Evolutionary conservation across 768 basidiomycete species (phyloP), one percentile per base, ranked within the genome.

Genomic region (Cystobasidium ongulense): DNA sequence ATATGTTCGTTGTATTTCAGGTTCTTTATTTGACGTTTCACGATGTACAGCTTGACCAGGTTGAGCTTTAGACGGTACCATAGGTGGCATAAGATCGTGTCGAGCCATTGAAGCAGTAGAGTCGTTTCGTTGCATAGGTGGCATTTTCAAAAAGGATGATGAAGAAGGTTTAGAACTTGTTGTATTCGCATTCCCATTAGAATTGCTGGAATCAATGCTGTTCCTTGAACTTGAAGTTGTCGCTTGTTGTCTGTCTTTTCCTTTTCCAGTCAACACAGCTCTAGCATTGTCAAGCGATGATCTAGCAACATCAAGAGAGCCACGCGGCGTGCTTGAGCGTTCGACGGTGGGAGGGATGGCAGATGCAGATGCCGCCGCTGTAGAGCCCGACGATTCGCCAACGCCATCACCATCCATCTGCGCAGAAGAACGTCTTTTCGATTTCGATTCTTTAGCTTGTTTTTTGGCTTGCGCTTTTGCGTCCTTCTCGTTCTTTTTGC

Each of bases 401-500:
- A 8, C 61, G 33, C 61, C 31, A 36, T 11, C 25, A 38, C 7
- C 15, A 25, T 43, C 63, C 11, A 64, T 35, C 29, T 59, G 57
- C n/a, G n/a, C 11, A 2, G 65, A 46, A 7, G 65, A 67, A 13
- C 35, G n/a, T 21, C 43, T 25, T 31, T 46, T 33, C 18, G 39
- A 67, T 25, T 35, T 67, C 17, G 43, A 7, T 23, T 39, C 65
- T 52, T 67, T 67, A 18, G 39, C 27, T 5, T 41, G 23, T 27
- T 71, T 71, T 29, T 65, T 64, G 11, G 39, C 36, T 53, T 31
- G 36, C 8, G 73, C 50, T 63, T 75, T 62, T n/a, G 66, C 74
- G 61, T 63, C 75, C 35, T 78, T 78, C 36, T 81, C 80, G 68
- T 81, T 83, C 73, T 82, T 81, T 78, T 87, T 85, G 80, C 92